Evolutionary conservation across 2,329 filamentous ascomycete genomes (phyloP).

Genomic region (Penicillium sp.): DNA sequence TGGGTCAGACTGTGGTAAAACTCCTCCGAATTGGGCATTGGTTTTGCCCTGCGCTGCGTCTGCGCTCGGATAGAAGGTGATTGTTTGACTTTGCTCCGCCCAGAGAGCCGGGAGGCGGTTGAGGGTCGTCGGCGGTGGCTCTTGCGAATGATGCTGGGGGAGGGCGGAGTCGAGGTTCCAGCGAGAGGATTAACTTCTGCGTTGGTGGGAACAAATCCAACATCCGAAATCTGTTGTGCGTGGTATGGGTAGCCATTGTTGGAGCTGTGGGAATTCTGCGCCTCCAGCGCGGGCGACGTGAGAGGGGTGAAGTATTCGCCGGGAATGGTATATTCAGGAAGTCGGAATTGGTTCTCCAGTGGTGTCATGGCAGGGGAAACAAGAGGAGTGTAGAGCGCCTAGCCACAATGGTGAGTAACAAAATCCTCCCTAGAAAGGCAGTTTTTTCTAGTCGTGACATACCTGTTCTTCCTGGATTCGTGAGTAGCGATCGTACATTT

Average conservation of each 20-base stretch:
- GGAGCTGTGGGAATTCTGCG: conserved; percentile 38
- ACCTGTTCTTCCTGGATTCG: conserved; percentile 47
- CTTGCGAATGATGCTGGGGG: conserved; percentile 34
- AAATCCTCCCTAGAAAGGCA: neutral
- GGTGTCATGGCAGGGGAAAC: conserved; percentile 53
- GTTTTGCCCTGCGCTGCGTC: conserved; percentile 33
- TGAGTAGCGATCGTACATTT: conserved; percentile 47
- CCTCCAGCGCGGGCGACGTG: conserved; percentile 51
- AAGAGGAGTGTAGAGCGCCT: conserved; percentile 51
- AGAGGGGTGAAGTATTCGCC: conserved; percentile 52
- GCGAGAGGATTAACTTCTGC: conserved; percentile 40
- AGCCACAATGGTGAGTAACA: conserved; percentile 1
- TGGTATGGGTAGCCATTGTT: conserved; percentile 37
- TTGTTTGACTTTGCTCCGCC: conserved; percentile 41
- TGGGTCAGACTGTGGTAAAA: conserved; percentile 37
- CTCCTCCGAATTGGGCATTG: conserved; percentile 34
- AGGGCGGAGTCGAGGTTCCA: conserved; percentile 26
- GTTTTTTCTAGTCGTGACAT: conserved; percentile 11
- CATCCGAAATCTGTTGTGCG: conserved; percentile 37
- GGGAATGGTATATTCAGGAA: conserved; percentile 49
- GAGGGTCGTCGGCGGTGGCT: conserved; percentile 40
- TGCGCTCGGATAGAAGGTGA: conserved; percentile 46
- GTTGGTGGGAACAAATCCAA: conserved; percentile 43
- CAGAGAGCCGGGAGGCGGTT: conserved; percentile 31
- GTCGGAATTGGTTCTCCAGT: conserved; percentile 46